phyloP scores from a whole-genome alignment of 208 protist species.

The Wallacemonas sp. region DNA sequence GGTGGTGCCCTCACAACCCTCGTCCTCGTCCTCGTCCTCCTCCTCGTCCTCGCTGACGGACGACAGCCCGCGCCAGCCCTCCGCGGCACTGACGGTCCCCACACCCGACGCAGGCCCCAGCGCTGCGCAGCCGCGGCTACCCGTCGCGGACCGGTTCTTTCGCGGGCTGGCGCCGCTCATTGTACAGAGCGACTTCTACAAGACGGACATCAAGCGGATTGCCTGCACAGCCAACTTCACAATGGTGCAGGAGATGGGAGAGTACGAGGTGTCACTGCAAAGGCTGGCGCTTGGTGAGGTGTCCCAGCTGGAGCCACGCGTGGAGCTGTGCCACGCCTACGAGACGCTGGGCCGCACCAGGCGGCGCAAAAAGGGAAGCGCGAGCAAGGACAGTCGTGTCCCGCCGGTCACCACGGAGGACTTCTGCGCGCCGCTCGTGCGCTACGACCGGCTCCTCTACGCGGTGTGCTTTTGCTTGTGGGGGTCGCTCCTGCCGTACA shows the following conservation, averaged over 20 bases:
- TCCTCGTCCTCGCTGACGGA: background rate
- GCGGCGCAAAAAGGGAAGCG: background rate
- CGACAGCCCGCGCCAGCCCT: too few species aligned
- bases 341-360: background rate
- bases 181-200: conserved; percentile 45
- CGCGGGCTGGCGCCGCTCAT: conserved; percentile 43
- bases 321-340: background rate
- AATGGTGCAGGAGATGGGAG: conserved; percentile 24
- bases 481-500: conserved; percentile 49
- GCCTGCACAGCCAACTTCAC: conserved; percentile 32
- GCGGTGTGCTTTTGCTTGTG: conserved; percentile 62
- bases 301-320: background rate
- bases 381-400: background rate
- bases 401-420: conserved; percentile 30
- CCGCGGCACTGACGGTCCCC: too few species aligned
- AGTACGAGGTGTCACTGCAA: conserved; percentile 8
- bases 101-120: too few species aligned
- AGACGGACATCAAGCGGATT: conserved; percentile 55
- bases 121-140: too few species aligned
- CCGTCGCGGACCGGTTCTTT: conserved; percentile 6
- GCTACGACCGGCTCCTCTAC: conserved; percentile 56
- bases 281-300: background rate
- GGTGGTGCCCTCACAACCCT: too few species aligned
- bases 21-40: background rate
- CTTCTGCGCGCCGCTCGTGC: conserved; percentile 38